Evolutionary conservation across 2,329 filamentous ascomycete genomes (phyloP).

Genomic region (Graphium sp.): DNA sequence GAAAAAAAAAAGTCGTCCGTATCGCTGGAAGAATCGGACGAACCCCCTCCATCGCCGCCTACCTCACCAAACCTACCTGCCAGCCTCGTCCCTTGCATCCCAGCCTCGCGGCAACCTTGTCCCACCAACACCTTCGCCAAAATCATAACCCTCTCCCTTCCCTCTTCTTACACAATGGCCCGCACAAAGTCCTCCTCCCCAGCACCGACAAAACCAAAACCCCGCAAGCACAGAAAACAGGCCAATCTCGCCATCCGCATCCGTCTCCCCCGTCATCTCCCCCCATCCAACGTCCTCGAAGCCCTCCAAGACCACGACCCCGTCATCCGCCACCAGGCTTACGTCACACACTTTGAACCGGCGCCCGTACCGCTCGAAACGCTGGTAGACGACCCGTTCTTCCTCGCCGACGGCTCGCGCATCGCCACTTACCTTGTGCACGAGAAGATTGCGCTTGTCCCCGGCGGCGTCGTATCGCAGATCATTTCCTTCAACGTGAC

Average conservation of each 20-base stretch:
- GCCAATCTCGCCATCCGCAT: slow-evolving; percentile 17
- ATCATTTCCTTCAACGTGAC: slow-evolving; percentile 22
- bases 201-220: no score
- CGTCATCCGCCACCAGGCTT: slow-evolving; percentile 22
- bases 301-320: slow-evolving; percentile 21
- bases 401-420: slow-evolving; percentile 16
- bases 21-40: no score
- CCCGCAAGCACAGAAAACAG: no score
- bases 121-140: no score
- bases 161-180: no score
- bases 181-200: no score
- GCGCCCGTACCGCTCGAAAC: slow-evolving; percentile 14
- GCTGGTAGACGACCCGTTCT: slow-evolving; percentile 22
- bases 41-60: no score
- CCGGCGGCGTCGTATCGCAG: slow-evolving; percentile 20
- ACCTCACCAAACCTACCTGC: no score
- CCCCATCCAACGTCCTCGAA: slow-evolving; percentile 18
- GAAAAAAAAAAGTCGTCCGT: no score
- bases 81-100: no score
- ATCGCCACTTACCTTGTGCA: slow-evolving; percentile 16
- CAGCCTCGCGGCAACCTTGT: no score
- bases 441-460: slow-evolving; percentile 17
- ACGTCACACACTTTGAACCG: slow-evolving; percentile 17
- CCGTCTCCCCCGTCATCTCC: slow-evolving; percentile 21
- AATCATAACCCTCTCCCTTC: no score